These are phyloP conservation scores for Vishniacozyma victoriae DNA, from an alignment of 768 basidiomycete genomes.

Conservation along the genomic window DNA sequence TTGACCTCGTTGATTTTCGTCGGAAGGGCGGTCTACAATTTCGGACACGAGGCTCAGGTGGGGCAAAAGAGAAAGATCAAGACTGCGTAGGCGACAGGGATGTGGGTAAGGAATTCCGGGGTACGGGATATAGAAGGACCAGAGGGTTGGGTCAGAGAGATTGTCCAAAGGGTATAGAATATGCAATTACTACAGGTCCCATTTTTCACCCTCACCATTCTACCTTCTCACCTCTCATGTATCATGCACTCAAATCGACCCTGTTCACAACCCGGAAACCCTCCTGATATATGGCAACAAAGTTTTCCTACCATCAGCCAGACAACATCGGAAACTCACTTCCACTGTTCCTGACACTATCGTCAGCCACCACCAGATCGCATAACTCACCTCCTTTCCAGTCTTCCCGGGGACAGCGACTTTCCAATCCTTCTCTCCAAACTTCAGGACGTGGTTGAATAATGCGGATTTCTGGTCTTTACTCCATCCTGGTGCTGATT, in stretches of 20 bases:
- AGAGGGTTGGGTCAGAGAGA: no score
- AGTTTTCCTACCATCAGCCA: conserved; percentile 4
- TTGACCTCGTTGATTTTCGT: conserved; percentile 61
- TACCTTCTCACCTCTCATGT: no score
- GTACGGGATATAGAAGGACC: no score
- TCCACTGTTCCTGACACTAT: conserved; percentile 24
- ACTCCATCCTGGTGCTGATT: conserved; percentile 7
- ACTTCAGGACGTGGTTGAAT: conserved; percentile 14
- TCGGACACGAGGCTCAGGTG: conserved; percentile 32
- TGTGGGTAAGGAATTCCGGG: no score
- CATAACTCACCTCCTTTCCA: conserved; percentile 8
- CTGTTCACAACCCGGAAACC: conserved; percentile 8
- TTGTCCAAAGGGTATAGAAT: no score
- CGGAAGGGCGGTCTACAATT: conserved; percentile 62
- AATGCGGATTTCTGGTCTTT: conserved; percentile 8
- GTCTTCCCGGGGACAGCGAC: conserved; percentile 22
- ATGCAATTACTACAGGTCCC: no score
- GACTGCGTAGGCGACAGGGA: conserved; percentile 15
- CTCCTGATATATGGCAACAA: conserved; percentile 23
- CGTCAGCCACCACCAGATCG: not conserved
- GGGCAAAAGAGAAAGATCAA: conserved; percentile 17
- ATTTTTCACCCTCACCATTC: no score
- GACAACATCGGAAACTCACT: conserved; percentile 8
- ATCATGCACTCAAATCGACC: not conserved
- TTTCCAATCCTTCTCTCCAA: conserved; percentile 17